Conservation (phyloP, 176 grass and related monocot genomes). For the Avena eriantha region DNA sequence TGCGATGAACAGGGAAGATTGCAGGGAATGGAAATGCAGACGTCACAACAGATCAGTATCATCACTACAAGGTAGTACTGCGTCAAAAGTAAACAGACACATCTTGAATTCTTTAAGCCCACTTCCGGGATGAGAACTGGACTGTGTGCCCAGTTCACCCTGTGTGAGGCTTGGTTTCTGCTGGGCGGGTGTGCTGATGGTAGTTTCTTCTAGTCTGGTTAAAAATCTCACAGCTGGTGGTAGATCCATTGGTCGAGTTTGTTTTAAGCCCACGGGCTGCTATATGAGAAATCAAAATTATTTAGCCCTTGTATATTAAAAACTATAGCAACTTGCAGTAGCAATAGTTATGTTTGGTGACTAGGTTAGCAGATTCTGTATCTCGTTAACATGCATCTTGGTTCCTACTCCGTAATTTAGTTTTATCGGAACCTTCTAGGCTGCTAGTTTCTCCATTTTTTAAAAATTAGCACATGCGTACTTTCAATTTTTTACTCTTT, state of each 20-base stretch:
- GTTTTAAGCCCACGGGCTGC: neutral
- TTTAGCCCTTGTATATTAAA: neutral
- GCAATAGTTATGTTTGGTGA: neutral
- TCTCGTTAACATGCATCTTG: neutral
- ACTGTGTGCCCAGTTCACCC: no score
- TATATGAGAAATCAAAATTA: neutral
- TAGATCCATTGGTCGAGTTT: no score
- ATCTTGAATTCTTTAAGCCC: no score
- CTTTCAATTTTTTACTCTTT: neutral
- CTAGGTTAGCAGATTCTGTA: neutral
- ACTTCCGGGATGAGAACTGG: no score
- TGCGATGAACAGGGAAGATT: slow-evolving; percentile 50
- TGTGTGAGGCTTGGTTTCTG: no score
- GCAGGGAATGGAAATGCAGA: slow-evolving; percentile 59
- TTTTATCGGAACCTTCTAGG: neutral
- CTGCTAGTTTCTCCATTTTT: neutral
- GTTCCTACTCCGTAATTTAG: neutral
- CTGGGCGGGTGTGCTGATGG: no score
- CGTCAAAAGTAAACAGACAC: neutral
- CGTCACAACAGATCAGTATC: slow-evolving; percentile 66
- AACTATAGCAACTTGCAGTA: neutral
- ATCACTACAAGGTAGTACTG: slow-evolving; percentile 63
- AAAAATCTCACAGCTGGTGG: no score
- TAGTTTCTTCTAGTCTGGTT: no score
- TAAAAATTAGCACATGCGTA: neutral